phyloP scores from a whole-genome alignment of 164 flowering plant species.

The Umbellularia californica region DNA sequence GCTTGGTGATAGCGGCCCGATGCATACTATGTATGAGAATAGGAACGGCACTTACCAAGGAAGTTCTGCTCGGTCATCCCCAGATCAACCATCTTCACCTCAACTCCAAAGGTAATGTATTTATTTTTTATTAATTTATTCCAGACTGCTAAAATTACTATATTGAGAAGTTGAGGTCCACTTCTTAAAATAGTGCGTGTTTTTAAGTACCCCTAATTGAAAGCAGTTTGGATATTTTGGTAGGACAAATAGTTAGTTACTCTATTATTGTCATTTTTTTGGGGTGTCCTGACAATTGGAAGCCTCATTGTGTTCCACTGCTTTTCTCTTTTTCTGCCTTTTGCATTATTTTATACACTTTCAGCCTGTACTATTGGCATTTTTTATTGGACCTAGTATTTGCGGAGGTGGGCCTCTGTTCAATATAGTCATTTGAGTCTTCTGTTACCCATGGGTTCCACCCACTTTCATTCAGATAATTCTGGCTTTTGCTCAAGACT shows the following conservation, averaged over 20 bases:
- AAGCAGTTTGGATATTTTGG: no score
- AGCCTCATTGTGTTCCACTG: not conserved
- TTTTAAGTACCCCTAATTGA: no score
- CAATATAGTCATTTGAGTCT: not conserved
- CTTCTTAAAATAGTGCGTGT: not conserved
- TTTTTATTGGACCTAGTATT: not conserved
- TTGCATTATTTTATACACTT: not conserved
- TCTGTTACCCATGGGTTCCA: not conserved
- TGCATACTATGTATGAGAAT: slow-evolving; percentile 45
- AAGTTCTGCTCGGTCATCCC: slow-evolving; percentile 50
- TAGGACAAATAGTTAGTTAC: not conserved
- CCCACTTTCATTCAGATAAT: not conserved
- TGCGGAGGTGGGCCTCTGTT: not conserved
- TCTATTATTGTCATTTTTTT: not conserved
- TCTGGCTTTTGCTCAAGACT: not conserved
- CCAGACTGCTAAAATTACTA: not conserved
- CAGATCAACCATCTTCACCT: slow-evolving; percentile 86
- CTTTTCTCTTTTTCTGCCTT: not conserved
- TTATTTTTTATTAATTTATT: not conserved
- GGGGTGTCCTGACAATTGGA: not conserved
- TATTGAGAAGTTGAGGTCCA: not conserved
- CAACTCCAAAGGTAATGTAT: slow-evolving; percentile 51
- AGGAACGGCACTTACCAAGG: slow-evolving; percentile 40
- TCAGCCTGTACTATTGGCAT: not conserved
- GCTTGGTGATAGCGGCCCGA: slow-evolving; percentile 40